Evolutionary conservation across 768 basidiomycete species (phyloP).

Genomic region (Termitomyces sp.): DNA sequence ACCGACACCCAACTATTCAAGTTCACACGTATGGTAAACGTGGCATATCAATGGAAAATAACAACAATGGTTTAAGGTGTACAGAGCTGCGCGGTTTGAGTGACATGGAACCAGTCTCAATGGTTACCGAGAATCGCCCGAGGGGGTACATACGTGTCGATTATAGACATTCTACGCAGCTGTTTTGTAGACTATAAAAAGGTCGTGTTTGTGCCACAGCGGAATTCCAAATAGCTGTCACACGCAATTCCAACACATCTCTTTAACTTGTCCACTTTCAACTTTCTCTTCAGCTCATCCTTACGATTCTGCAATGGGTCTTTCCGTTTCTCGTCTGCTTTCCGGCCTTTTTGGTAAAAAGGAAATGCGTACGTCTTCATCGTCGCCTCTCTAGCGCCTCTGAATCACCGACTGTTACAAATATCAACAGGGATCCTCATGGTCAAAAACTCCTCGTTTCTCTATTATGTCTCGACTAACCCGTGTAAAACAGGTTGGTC

Average conservation of each 20-base stretch:
- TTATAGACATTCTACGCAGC: neutral
- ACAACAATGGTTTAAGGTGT: neutral
- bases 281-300: slow-evolving; percentile 27
- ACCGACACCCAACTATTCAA: neutral
- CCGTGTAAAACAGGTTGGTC: slow-evolving; percentile 68
- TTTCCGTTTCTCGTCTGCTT: slow-evolving; percentile 70
- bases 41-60: neutral
- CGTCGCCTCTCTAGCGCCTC: slow-evolving; percentile 20
- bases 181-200: neutral
- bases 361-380: slow-evolving; percentile 91
- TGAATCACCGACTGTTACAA: slow-evolving; percentile 23
- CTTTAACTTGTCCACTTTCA: slow-evolving; percentile 21
- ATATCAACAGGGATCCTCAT: slow-evolving; percentile 86
- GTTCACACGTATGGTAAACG: neutral
- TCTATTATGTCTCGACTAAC: slow-evolving; percentile 9
- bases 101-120: neutral
- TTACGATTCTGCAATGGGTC: slow-evolving; percentile 59
- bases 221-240: slow-evolving; percentile 41
- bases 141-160: too few species aligned
- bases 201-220: slow-evolving; percentile 22
- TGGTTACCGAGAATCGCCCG: neutral
- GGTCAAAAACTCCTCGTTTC: slow-evolving; percentile 35
- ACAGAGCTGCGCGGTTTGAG: neutral
- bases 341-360: slow-evolving; percentile 92
- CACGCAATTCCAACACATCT: slow-evolving; percentile 31